phyloP scores from a whole-genome alignment of 169 alveolate species.

The Eimeria necatrix region DNA sequence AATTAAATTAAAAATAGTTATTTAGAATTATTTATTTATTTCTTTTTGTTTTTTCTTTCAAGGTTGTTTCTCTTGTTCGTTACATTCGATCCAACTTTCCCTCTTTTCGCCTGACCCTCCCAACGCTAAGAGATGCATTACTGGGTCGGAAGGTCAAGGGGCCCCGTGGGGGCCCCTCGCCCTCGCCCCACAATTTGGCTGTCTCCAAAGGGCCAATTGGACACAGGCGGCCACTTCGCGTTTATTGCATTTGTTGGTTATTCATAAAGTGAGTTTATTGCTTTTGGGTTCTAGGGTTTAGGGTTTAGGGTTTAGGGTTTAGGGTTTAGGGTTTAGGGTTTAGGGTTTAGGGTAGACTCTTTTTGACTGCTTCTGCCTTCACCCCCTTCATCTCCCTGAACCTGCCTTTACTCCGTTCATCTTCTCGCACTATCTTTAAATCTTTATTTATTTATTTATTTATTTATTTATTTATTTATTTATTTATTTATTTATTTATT shows the following conservation, averaged over 20 bases:
- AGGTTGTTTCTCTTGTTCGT: conserved; percentile 61
- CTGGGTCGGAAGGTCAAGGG: conserved; percentile 49
- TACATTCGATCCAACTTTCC: neutral
- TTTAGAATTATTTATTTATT: neutral
- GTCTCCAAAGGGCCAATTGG: conserved; percentile 42
- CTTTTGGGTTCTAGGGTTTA: too few relatives aligned
- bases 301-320: too few relatives aligned
- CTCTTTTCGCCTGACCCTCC: conserved; percentile 36
- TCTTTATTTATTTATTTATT: neutral
- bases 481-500: neutral
- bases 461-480: neutral
- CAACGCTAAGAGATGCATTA: conserved; percentile 66
- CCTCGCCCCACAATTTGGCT: conserved; percentile 64
- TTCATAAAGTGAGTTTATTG: conserved; percentile 74
- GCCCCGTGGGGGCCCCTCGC: too few relatives aligned
- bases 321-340: too few relatives aligned
- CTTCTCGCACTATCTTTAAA: too few relatives aligned
- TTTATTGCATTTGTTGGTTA: conserved; percentile 61
- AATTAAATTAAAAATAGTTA: too few relatives aligned
- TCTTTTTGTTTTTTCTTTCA: neutral
- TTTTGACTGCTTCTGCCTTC: neutral
- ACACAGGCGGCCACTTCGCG: neutral
- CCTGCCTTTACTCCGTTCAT: too few relatives aligned
- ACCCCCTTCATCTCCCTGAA: neutral
- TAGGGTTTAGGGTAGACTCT: too few relatives aligned